Percentiles rank a stretch among this genome's conserved stretches.
Conservation (phyloP, 164 flowering plant species). For the Dillenia suffruticosa region DNA sequence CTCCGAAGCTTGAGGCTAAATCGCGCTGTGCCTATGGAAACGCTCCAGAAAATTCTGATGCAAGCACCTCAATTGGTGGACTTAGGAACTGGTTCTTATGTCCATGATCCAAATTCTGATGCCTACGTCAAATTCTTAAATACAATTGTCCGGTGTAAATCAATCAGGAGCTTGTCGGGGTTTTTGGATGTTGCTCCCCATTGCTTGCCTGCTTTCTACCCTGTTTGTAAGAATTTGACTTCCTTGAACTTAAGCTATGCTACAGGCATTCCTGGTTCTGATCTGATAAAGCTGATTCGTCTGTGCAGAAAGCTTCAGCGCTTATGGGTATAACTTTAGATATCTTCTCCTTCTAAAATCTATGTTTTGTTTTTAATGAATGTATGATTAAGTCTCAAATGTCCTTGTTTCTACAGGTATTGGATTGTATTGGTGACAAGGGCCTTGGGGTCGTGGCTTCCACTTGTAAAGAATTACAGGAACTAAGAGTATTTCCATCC, state of each 20-base stretch:
- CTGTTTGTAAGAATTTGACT: conserved; percentile 55
- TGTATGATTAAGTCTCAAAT: neutral
- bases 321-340: conserved; percentile 52
- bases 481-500: conserved; percentile 82
- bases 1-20: conserved; percentile 63
- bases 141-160: conserved; percentile 38
- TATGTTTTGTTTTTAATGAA: neutral
- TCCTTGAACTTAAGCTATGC: conserved; percentile 85
- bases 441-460: conserved; percentile 74
- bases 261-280: conserved; percentile 43
- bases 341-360: neutral
- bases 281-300: conserved; percentile 52
- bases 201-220: conserved; percentile 50
- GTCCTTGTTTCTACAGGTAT: conserved; percentile 41
- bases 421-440: conserved; percentile 81
- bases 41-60: conserved; percentile 47
- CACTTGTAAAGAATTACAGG: conserved; percentile 73
- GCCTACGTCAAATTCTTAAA: conserved; percentile 26
- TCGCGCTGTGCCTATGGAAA: conserved; percentile 56
- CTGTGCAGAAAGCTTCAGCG: conserved; percentile 71
- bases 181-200: conserved; percentile 59
- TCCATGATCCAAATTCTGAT: conserved; percentile 47
- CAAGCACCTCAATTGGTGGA: conserved; percentile 74
- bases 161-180: conserved; percentile 77
- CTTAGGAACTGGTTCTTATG: conserved; percentile 63